Conservation (phyloP, 139 green algal species). For the Tetraselmis chui region DNA sequence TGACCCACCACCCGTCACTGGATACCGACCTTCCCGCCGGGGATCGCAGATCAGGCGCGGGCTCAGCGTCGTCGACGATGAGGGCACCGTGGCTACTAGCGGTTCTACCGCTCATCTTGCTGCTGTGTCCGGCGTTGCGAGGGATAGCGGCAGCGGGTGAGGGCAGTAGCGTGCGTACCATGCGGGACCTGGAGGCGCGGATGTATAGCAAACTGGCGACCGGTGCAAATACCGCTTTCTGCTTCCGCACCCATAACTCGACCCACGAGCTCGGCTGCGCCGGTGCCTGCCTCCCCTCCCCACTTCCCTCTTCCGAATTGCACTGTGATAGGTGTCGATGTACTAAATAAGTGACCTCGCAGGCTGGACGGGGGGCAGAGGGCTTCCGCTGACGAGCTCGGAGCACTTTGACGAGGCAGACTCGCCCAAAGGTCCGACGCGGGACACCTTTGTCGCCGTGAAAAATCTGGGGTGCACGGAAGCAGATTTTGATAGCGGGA, state of each 20-base stretch:
- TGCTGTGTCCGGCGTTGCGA: too few relatives aligned
- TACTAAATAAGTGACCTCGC: background rate
- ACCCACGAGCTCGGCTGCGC: conserved; percentile 32
- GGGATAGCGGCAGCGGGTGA: background rate
- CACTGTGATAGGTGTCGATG: background rate
- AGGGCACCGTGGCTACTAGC: too few relatives aligned
- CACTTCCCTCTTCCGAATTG: background rate
- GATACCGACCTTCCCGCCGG: too few relatives aligned
- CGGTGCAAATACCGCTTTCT: conserved; percentile 7
- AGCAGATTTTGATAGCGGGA: too few relatives aligned
- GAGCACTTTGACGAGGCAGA: background rate
- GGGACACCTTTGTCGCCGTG: background rate
- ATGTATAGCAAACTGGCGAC: conserved; percentile 29
- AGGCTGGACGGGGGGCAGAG: background rate
- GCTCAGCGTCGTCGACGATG: too few relatives aligned
- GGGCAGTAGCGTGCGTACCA: background rate
- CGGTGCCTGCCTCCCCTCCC: background rate
- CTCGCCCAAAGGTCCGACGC: background rate
- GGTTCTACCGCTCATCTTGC: too few relatives aligned
- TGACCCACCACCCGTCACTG: too few relatives aligned
- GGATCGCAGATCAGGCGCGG: too few relatives aligned
- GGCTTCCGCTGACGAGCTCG: background rate
- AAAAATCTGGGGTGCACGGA: background rate
- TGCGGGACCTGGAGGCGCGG: conserved; percentile 13
- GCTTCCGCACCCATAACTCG: conserved; percentile 34